phyloP scores from a whole-genome alignment of 2,329 filamentous ascomycete species.

The Aspergillus neoniger region DNA sequence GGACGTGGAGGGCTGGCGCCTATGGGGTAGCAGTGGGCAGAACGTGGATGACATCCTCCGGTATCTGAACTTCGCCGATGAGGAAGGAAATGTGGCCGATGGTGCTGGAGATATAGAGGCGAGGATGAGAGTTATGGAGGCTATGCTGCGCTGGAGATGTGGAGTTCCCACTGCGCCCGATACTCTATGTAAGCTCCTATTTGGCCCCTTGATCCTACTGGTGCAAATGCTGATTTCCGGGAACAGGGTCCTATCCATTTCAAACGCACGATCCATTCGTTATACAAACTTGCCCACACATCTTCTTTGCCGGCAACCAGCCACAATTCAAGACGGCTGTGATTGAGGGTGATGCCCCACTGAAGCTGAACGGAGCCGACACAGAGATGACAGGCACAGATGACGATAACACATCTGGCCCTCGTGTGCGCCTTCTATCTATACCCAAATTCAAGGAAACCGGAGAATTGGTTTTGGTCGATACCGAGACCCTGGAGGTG shows the following conservation, averaged over 20 bases:
- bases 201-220: background rate
- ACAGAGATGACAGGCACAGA: conserved; percentile 35
- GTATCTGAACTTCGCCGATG: conserved; percentile 65
- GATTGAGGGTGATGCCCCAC: conserved; percentile 56
- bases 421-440: conserved; percentile 75
- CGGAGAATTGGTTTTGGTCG: conserved; percentile 77
- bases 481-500: conserved; percentile 80
- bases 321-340: conserved; percentile 72
- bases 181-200: conserved; percentile 72
- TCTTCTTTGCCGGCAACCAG: conserved; percentile 89
- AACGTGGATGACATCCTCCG: conserved; percentile 92
- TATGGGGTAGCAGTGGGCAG: conserved; percentile 86
- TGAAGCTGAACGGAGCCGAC: conserved; percentile 36
- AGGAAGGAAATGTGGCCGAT: conserved; percentile 27
- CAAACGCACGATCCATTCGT: conserved; percentile 92
- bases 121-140: conserved; percentile 86
- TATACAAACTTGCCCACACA: conserved; percentile 78
- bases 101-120: conserved; percentile 60
- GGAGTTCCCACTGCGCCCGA: conserved; percentile 93
- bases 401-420: conserved; percentile 57
- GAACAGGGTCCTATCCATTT: conserved; percentile 87
- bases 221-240: conserved; percentile 14
- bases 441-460: conserved; percentile 80
- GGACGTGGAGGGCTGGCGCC: conserved; percentile 84
- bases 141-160: conserved; percentile 88